phyloP scores from a whole-genome alignment of 108 stramenopile genomes.

The Skeletonema tropicum region DNA sequence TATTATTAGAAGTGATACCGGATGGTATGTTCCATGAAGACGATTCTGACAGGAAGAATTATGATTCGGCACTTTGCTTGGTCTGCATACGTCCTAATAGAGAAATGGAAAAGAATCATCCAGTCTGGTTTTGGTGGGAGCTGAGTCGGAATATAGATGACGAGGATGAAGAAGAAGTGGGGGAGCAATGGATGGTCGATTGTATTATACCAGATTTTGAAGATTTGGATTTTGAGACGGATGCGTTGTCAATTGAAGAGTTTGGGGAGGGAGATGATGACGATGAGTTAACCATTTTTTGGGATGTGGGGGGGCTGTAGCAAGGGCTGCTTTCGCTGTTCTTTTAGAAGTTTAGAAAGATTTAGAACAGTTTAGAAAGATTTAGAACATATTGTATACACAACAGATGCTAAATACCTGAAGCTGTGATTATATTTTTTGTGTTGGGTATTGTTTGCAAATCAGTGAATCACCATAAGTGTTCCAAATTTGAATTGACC shows the following conservation, averaged over 20 bases:
- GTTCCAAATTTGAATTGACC: slow-evolving; percentile 73
- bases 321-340: too few species aligned
- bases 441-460: too few species aligned
- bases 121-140: slow-evolving; percentile 57
- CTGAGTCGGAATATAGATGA: slow-evolving; percentile 17
- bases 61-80: slow-evolving; percentile 28
- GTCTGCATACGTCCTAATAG: slow-evolving; percentile 32
- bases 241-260: slow-evolving; percentile 27
- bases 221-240: slow-evolving; percentile 51
- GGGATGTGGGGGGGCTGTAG: slow-evolving; percentile 23
- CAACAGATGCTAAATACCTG: too few species aligned
- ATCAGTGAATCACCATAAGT: slow-evolving; percentile 51
- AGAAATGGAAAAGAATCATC: slow-evolving; percentile 9
- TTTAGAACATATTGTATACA: too few species aligned
- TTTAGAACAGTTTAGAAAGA: too few species aligned
- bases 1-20: slow-evolving; percentile 34
- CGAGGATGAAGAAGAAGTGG: slow-evolving; percentile 9
- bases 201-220: slow-evolving; percentile 49
- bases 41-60: slow-evolving; percentile 7
- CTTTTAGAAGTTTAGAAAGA: too few species aligned
- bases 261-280: slow-evolving; percentile 31
- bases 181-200: slow-evolving; percentile 44
- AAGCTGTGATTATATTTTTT: too few species aligned
- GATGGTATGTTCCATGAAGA: slow-evolving; percentile 5
- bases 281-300: slow-evolving; percentile 32